Evolutionary conservation across 805 yeast species (phyloP).

Genomic region (Sugiyamaella boreocaroliniensis): DNA sequence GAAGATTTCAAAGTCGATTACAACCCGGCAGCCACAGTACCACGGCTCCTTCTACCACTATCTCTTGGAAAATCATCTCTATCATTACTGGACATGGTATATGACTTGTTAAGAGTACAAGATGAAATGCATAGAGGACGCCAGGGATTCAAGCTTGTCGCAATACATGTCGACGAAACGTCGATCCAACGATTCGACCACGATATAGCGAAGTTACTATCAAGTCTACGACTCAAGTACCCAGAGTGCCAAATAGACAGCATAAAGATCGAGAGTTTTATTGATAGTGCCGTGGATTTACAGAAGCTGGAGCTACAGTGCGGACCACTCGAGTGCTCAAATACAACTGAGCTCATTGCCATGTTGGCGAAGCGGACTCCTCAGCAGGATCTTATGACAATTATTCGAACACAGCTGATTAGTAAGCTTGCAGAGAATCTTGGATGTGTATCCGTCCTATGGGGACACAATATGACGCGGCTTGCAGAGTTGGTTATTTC

Average conservation of each 20-base stretch:
- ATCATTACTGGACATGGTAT: conserved; percentile 60
- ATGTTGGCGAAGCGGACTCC: conserved; percentile 19
- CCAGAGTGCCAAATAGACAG: conserved; percentile 23
- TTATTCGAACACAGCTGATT: conserved; percentile 30
- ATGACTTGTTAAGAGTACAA: conserved; percentile 59
- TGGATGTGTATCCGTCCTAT: conserved; percentile 50
- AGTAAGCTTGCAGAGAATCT: conserved; percentile 34
- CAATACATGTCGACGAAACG: conserved; percentile 39
- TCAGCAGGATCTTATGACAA: conserved; percentile 12
- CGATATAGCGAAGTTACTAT: conserved; percentile 12
- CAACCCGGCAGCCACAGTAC: conserved; percentile 30
- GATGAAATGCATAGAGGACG: conserved; percentile 50
- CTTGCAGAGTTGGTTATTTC: conserved; percentile 76
- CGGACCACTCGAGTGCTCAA: not conserved
- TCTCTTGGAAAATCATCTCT: conserved; percentile 66
- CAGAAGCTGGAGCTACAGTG: not conserved
- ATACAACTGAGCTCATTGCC: conserved; percentile 4
- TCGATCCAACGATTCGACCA: conserved; percentile 8
- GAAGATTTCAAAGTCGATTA: conserved; percentile 70
- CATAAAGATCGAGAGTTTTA: conserved; percentile 5
- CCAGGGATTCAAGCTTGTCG: conserved; percentile 58
- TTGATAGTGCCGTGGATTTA: conserved; percentile 1
- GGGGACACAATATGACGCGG: conserved; percentile 76
- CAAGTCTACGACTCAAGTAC: conserved; percentile 23
- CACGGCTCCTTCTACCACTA: conserved; percentile 50